Evolutionary conservation across 2,329 filamentous ascomycete genomes (phyloP).

Genomic region (Fusarium newnesense): DNA sequence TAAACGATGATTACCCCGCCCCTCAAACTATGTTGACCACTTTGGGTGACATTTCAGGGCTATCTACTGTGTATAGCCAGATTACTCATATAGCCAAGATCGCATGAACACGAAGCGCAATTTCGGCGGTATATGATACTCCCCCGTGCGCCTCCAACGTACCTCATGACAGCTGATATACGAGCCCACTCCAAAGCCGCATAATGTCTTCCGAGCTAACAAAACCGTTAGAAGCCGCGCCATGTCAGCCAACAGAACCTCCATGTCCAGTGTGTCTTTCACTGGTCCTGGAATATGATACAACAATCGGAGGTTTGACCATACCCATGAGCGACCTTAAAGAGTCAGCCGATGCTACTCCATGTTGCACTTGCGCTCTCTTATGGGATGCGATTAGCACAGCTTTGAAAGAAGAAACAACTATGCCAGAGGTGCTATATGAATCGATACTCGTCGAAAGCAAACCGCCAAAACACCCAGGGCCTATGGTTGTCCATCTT

Average conservation of each 20-base stretch:
- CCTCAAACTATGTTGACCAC: background rate
- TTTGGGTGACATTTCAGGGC: accelerated
- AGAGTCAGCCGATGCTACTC: background rate
- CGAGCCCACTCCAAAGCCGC: accelerated
- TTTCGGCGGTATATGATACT: accelerated
- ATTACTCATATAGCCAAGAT: accelerated
- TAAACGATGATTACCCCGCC: background rate
- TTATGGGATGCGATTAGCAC: background rate
- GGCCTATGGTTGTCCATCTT: background rate
- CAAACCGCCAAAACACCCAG: background rate
- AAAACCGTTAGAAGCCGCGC: accelerated
- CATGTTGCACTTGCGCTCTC: background rate
- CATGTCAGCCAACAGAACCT: no score
- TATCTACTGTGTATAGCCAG: background rate
- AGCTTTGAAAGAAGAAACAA: background rate
- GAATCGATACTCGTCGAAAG: background rate
- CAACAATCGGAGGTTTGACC: background rate
- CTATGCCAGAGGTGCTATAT: background rate
- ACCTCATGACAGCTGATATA: background rate
- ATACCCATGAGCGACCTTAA: background rate
- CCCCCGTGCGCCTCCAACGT: accelerated
- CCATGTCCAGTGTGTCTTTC: background rate
- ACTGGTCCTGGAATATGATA: background rate
- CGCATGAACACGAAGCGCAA: accelerated
- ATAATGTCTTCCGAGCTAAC: background rate